Percentiles rank a stretch among this genome's conserved stretches.
Evolutionary conservation across 805 yeast species (phyloP).

Genomic region (Ogataea angusta): DNA sequence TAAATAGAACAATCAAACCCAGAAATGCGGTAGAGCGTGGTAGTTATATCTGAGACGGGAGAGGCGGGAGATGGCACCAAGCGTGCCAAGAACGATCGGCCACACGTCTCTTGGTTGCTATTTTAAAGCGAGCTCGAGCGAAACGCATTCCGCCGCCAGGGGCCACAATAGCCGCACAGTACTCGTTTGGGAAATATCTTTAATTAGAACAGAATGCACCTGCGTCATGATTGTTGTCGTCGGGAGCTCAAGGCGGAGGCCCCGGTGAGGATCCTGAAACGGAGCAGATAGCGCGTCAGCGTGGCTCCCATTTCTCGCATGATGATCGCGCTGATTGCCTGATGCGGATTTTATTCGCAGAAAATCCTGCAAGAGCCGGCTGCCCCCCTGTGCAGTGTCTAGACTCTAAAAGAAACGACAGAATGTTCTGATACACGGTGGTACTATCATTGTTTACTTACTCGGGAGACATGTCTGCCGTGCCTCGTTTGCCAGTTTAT

Average conservation of each 20-base stretch:
- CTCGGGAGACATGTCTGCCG: neutral
- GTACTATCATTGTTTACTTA: constrained; percentile 4
- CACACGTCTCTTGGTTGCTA: constrained; percentile 1
- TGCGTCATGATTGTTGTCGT: constrained; percentile 1
- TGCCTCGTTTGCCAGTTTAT: constrained; percentile 1
- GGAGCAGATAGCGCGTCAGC: neutral
- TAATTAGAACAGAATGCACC: constrained; percentile 1
- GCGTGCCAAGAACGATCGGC: neutral
- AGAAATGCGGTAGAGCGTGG: too few relatives aligned
- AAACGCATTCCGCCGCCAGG: neutral
- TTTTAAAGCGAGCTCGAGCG: neutral
- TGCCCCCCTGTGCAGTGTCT: constrained; percentile 1
- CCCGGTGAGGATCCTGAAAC: constrained; percentile 2
- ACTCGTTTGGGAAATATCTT: constrained; percentile 1
- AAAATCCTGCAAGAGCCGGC: neutral
- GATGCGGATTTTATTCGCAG: neutral
- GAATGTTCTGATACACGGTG: constrained; percentile 10
- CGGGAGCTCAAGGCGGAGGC: neutral
- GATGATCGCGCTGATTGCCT: neutral
- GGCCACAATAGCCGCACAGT: constrained; percentile 3
- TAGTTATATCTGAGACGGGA: too few relatives aligned
- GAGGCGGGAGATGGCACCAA: too few relatives aligned
- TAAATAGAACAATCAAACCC: neutral
- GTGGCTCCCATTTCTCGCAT: neutral
- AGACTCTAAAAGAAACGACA: constrained; percentile 12